phyloP scores from a whole-genome alignment of 495 filamentous ascomycete genomes.

The Penicillium egyptiacum region DNA sequence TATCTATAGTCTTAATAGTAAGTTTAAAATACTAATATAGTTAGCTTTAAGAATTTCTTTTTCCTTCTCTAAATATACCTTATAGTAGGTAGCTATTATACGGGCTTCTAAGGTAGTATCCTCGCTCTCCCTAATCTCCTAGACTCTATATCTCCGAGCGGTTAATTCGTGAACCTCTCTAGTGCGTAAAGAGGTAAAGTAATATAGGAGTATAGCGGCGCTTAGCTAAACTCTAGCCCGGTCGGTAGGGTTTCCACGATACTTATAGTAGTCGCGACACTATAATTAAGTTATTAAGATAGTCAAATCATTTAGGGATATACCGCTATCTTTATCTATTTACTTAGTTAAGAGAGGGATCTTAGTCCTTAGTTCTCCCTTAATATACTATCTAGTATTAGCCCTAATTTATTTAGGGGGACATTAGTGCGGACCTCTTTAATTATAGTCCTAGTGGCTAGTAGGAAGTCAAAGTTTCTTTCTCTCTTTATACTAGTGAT shows the following conservation, averaged over 20 bases:
- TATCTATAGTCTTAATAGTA: constrained; percentile 15
- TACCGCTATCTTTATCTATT: constrained; percentile 8
- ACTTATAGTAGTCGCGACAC: constrained; percentile 14
- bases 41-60: neutral
- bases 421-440: neutral
- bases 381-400: constrained; percentile 10
- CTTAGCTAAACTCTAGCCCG: constrained; percentile 10
- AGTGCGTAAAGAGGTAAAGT: constrained; percentile 11
- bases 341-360: constrained; percentile 7
- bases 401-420: neutral
- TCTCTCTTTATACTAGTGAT: neutral
- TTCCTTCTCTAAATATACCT: no score
- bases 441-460: neutral
- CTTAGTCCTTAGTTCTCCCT: constrained; percentile 1
- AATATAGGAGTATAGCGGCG: constrained; percentile 16
- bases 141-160: neutral
- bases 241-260: constrained; percentile 5
- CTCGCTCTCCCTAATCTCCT: neutral
- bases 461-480: constrained; percentile 23
- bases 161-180: constrained; percentile 17
- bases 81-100: no score
- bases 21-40: constrained; percentile 17
- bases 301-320: constrained; percentile 15
- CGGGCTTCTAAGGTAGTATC: neutral
- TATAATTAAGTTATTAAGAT: constrained; percentile 15